Base-by-base conservation (phyloP, 352 stramenopile species). In the Blastocystis sp. region DNA sequence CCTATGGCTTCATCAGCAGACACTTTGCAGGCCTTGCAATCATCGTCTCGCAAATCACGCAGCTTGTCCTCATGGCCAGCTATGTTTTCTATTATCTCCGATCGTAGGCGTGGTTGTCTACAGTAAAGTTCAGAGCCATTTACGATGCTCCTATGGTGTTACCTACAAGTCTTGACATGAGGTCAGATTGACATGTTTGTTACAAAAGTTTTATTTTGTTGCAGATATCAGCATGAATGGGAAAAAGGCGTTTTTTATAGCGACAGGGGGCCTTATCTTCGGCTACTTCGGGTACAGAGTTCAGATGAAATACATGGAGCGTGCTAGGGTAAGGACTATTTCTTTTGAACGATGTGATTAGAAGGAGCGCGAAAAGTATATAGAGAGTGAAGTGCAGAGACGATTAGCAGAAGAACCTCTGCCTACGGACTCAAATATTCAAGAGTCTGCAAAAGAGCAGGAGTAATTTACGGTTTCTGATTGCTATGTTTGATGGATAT, bases 61-160 rank as follows among this genome's bases (percentile, higher is more conserved):
- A 98, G 92, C 98, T 98, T 90, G 93, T 95, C 37, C 96, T 99
- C 91, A 98, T 99, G 96, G 93, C 95, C 30, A 96, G 98, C 92
- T 99, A 98, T 90, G 96, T 98, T 91, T 81, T 81, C 70, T 81
- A 81, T 62, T 81, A 81, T 37, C 39, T 81, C 11, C 70, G 70
- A 30, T 62, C 70, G 70, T 81, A 37, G 54, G 5, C 7, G n/a
- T 24, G 8, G 18, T 18, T 7, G 0, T 13, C 24, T 16, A 53
- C 47, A 13, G n/a, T 81, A 18, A 76, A 1, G 26, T 50, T 43
- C 76, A 88, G 76, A n/a, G 76, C 64, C 6, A 53, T 88, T 76
- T 53, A 75, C 24, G 76, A 88, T 24, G 43, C 76, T 3, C 76
- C 76, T 8, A 88, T 88, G 76, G 59, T 73, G 7, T 37, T 88